phyloP scores from a whole-genome alignment of 345 rosid species.

The Schrenkiella parvula region DNA sequence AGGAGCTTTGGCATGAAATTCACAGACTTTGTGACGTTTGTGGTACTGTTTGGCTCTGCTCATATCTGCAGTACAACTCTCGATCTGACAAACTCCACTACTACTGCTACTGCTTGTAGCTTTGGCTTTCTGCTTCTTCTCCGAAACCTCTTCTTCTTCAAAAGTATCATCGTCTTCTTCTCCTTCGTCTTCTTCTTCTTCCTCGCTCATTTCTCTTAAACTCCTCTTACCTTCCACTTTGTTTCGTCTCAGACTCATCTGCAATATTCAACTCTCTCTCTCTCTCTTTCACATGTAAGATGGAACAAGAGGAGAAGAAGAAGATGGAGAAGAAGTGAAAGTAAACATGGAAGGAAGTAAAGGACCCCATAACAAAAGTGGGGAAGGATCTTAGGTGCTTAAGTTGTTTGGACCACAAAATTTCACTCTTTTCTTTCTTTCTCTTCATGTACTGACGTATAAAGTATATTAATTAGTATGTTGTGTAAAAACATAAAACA shows the following conservation, averaged over 20 bases:
- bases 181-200: conserved; percentile 52
- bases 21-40: conserved; percentile 85
- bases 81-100: conserved; percentile 55
- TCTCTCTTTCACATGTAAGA: conserved; percentile 20
- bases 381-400: conserved; percentile 29
- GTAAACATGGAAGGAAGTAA: conserved; percentile 18
- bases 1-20: conserved; percentile 75
- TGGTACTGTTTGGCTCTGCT: conserved; percentile 67
- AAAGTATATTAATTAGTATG: background rate
- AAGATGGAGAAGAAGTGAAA: conserved; percentile 17
- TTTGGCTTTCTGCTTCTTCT: conserved; percentile 49
- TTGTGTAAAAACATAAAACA: background rate
- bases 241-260: conserved; percentile 46
- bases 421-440: conserved; percentile 2
- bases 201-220: conserved; percentile 55
- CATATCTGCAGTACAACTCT: conserved; percentile 61
- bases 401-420: conserved; percentile 33
- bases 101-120: conserved; percentile 22
- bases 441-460: background rate
- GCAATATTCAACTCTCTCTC: conserved; percentile 8
- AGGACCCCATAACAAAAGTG: conserved; percentile 24
- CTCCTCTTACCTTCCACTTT: conserved; percentile 62
- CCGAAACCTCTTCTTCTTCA: conserved; percentile 37
- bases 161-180: conserved; percentile 7
- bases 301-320: conserved; percentile 21